phyloP scores from a whole-genome alignment of 2,329 filamentous ascomycete genomes.

The Epicoccum sorghinum region DNA sequence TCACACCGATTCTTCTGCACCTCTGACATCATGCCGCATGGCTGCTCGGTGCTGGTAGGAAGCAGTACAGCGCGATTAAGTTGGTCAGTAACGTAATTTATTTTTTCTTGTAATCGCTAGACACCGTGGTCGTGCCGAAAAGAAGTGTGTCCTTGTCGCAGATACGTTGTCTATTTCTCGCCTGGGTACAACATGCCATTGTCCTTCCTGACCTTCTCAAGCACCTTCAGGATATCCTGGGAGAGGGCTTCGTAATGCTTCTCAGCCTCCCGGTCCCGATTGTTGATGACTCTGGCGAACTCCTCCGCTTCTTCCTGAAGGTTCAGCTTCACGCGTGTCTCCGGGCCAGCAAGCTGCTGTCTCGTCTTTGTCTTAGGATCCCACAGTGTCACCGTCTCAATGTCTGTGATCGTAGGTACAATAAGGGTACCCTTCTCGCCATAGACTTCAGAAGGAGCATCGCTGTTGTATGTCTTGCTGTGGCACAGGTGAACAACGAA shows the following conservation, averaged over 20 bases:
- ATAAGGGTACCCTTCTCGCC: constrained; percentile 56
- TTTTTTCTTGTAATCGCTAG: too few species aligned
- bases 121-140: not conserved
- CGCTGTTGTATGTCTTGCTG: constrained; percentile 53
- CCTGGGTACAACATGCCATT: constrained; percentile 49
- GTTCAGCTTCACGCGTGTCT: constrained; percentile 49
- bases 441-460: constrained; percentile 54
- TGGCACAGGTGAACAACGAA: constrained; percentile 53
- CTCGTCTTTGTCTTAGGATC: constrained; percentile 53
- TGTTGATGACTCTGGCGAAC: constrained; percentile 52
- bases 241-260: constrained; percentile 51
- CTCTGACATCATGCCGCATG: too few species aligned
- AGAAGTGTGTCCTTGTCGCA: not conserved
- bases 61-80: too few species aligned
- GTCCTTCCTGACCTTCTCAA: constrained; percentile 52
- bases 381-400: constrained; percentile 49
- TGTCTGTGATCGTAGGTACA: constrained; percentile 54
- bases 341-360: constrained; percentile 48
- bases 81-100: too few species aligned
- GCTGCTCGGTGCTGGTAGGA: too few species aligned
- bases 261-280: constrained; percentile 47
- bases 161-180: not conserved
- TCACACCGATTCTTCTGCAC: too few species aligned
- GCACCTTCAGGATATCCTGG: constrained; percentile 50
- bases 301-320: constrained; percentile 56